A percentile compares a stretch with the other conserved stretches of the same genome.
Conservation (phyloP, 257 asterid species). For the Gentiana straminea region DNA sequence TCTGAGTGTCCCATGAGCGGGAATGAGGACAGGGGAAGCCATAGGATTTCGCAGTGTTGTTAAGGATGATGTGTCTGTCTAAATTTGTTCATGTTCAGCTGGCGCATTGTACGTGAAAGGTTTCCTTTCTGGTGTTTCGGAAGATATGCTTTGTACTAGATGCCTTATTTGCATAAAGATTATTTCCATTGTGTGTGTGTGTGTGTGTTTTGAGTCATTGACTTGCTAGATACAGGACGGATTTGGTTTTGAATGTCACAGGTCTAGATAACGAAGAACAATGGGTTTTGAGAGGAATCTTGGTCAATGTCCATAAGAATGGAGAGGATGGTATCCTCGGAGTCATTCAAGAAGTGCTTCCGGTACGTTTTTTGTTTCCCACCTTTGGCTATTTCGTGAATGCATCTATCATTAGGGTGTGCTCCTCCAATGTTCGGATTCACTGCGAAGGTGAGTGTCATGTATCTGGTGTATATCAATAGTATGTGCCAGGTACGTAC, state of each 20-base stretch:
- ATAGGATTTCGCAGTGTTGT: too few relatives aligned
- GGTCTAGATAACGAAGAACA: slow-evolving; percentile 86
- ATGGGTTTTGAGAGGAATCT: slow-evolving; percentile 69
- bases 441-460: neutral
- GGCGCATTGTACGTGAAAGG: too few relatives aligned
- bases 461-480: neutral
- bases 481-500: neutral
- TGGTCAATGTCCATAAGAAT: slow-evolving; percentile 64
- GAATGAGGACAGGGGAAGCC: too few relatives aligned
- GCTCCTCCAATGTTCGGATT: neutral
- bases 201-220: too few relatives aligned
- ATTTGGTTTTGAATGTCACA: slow-evolving; percentile 15
- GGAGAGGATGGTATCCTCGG: slow-evolving; percentile 61
- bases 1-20: too few relatives aligned
- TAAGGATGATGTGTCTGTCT: neutral
- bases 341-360: slow-evolving; percentile 64
- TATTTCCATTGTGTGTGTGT: too few relatives aligned
- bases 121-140: neutral
- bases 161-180: too few relatives aligned
- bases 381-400: neutral
- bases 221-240: neutral
- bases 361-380: slow-evolving; percentile 31
- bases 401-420: neutral
- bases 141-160: too few relatives aligned
- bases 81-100: neutral